Evolutionary conservation across 2,329 filamentous ascomycete genomes (phyloP), one percentile per base, ranked within the genome.

Genomic region (Penicillium corylophilum): DNA sequence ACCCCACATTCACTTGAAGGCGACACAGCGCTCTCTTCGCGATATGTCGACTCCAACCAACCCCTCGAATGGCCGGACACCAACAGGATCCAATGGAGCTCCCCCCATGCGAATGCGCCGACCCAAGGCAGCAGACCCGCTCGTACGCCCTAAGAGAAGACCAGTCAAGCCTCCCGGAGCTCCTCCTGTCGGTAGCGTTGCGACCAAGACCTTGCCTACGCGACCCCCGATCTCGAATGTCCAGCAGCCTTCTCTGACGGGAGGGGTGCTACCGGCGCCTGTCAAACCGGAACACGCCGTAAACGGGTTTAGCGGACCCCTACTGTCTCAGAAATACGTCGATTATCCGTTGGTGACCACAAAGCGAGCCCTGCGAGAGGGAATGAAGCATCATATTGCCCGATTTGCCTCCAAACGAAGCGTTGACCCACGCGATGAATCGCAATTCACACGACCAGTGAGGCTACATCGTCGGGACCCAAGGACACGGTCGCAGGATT

Each of bases 381-480:
- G 88, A 5, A 76, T 95, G 53, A 88, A 93, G 44, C 86, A 91
- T 65, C 94, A 99, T 68, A 83, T 95, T 56, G 92, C 96, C 79
- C 87, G 89, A 61, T 85, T 99, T 50, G 80, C 87, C 56, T 77
- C 81, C 46, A 85, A 84, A 63, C 79, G 78, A 57, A 75, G 67
- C n/a, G 74, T 84, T 55, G 87, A 88, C 61, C 81, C 85, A 28
- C 79, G 90, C 54, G 86, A 97, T 65, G 86, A 93, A 60, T 78
- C 85, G 5, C 85, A 95, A 46, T 99, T 97, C 67, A 87, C 89
- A 16, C 84, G 91, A 24, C 94, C 94, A 0, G 89, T 97, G 28
- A 87, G 90, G 33, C 77, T 99, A 33, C 92, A 97, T 68, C 86
- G 94, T 56, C 88, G 94, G 50, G 92, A 96, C 68, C 90, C 92